Conservation (phyloP, 345 rosid species). For the Erucastrum elatum region DNA sequence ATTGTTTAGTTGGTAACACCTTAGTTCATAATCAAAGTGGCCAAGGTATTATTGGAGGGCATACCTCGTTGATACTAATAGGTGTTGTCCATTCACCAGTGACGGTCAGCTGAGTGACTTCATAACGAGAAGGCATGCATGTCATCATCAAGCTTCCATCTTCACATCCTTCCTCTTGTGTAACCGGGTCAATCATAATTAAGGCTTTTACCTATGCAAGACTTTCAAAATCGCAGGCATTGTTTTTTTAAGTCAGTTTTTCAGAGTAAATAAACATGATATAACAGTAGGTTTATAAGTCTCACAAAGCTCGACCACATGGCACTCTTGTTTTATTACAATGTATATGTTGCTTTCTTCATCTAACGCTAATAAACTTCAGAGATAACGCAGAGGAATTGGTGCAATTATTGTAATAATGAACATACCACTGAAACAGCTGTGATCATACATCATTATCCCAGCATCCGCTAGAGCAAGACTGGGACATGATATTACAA, state of each 20-base stretch:
- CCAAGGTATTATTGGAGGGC: no score
- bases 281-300: not conserved
- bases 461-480: conserved; percentile 98
- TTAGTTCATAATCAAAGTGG: no score
- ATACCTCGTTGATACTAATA: conserved; percentile 47
- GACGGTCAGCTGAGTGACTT: conserved; percentile 77
- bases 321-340: not conserved
- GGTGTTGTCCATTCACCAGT: conserved; percentile 89
- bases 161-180: conserved; percentile 85
- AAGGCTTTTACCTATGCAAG: conserved; percentile 72
- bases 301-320: not conserved
- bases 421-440: conserved; percentile 81
- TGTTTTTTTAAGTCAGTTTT: not conserved
- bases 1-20: not conserved
- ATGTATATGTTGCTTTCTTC: conserved; percentile 1
- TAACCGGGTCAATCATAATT: conserved; percentile 67
- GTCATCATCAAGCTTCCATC: conserved; percentile 81
- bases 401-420: not conserved
- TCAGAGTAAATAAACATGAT: not conserved
- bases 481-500: conserved; percentile 87
- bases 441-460: conserved; percentile 90
- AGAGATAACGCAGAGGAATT: not conserved
- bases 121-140: conserved; percentile 86
- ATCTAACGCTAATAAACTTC: not conserved
- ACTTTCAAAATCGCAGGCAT: conserved; percentile 44